Evolutionary conservation across 2,329 filamentous ascomycete species (phyloP), one percentile per base, ranked within the genome.

Genomic region (Metarhizium brunneum): DNA sequence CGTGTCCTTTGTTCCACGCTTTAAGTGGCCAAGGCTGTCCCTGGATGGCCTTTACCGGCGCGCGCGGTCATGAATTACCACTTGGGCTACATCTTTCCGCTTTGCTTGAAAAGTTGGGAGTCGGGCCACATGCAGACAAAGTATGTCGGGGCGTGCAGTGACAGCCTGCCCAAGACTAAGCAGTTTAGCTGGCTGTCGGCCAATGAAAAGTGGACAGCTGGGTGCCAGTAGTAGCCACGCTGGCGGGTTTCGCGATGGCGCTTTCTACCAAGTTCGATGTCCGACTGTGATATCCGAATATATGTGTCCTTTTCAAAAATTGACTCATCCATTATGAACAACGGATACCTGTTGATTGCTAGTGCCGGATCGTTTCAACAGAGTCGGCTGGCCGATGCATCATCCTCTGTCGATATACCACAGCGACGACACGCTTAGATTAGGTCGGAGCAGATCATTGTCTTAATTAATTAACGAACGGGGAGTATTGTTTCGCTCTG

Each of bases 291-390:
- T 13, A 36, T 36, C 35, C 35, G 35, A 25, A 53, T 45, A 48
- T 54, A 60, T 38, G 58, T 60, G 58, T 60, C 58, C 58, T 60
- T 55, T 60, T 60, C 16, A 38, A 43, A 6, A 25, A 7, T 57
- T 55, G 53, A 60, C 58, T 60, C 58, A 60, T 58, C 30, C 52
- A 14, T 16, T 43, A 48, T 16, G 6, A 43, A 29, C 8, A 13
- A 25, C 16, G 38, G 4, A 6, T 42, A 25, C 1, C n/a, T 6
- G 6, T 45, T 29, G 16, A 6, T 14, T 43, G 10, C 16, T 20
- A 16, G 20, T 18, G 16, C 25, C 42, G 42, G 13, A 14, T 16
- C 10, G 20, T 11, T 11, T 38, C 14, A n/a, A 20, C 40, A 13
- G 16, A 25, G 16, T 47, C 42, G 42, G 43, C 11, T 43, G 35